Evolutionary conservation across 495 filamentous ascomycete species (phyloP).

Genomic region (Halenospora varia): DNA sequence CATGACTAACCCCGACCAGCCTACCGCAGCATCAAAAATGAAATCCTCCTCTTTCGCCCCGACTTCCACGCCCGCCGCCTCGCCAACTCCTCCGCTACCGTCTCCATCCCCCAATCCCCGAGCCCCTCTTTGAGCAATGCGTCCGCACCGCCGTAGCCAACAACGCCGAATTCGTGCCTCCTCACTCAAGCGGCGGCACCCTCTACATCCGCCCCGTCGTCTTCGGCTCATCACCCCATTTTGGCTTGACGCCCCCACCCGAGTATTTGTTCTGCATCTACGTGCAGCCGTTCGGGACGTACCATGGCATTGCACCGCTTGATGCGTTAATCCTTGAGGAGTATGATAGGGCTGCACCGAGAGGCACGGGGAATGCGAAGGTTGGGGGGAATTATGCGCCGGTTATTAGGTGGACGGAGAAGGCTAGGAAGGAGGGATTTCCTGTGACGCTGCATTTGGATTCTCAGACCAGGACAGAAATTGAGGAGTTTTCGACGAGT

Average conservation of each 20-base stretch:
- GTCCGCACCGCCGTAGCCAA: slow-evolving; percentile 69
- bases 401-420: slow-evolving; percentile 71
- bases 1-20: slow-evolving; percentile 35
- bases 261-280: slow-evolving; percentile 83
- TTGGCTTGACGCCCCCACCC: slow-evolving; percentile 75
- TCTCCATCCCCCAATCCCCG: slow-evolving; percentile 70
- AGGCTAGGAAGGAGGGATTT: slow-evolving; percentile 63
- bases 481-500: slow-evolving; percentile 85
- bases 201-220: slow-evolving; percentile 83
- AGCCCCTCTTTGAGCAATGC: slow-evolving; percentile 61
- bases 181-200: slow-evolving; percentile 69
- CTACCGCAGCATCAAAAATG: slow-evolving; percentile 61
- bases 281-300: slow-evolving; percentile 78
- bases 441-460: slow-evolving; percentile 85
- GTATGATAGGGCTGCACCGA: slow-evolving; percentile 70
- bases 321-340: slow-evolving; percentile 70
- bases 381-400: slow-evolving; percentile 75
- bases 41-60: slow-evolving; percentile 75
- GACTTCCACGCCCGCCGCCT: slow-evolving; percentile 71
- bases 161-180: slow-evolving; percentile 84
- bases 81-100: slow-evolving; percentile 67
- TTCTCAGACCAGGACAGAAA: slow-evolving; percentile 64
- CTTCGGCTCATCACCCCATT: slow-evolving; percentile 72
- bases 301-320: slow-evolving; percentile 76
- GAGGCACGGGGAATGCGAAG: slow-evolving; percentile 68